These are phyloP conservation scores for Serpula lacrymans DNA, from an alignment of 768 basidiomycete species.

Conservation along the genomic window DNA sequence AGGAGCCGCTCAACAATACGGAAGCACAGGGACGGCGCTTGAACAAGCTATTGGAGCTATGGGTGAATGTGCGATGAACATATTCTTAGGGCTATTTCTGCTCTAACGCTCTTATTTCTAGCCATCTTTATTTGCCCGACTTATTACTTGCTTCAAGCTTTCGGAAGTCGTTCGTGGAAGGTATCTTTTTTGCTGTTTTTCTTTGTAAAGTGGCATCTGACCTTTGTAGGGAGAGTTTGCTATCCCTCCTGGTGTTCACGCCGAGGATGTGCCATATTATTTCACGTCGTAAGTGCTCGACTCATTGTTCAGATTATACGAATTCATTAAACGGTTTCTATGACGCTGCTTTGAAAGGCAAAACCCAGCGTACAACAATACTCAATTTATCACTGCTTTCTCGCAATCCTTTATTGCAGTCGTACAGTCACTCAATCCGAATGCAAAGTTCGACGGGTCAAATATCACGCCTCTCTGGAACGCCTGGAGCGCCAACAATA, in stretches of 20 bases:
- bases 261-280: conserved; percentile 38
- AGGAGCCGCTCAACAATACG: conserved; percentile 26
- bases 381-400: conserved; percentile 21
- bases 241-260: conserved; percentile 40
- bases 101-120: conserved; percentile 6
- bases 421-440: conserved; percentile 15
- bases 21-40: conserved; percentile 25
- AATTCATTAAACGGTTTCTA: conserved; percentile 3
- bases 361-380: conserved; percentile 14
- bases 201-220: not conserved
- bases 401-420: conserved; percentile 19
- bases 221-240: conserved; percentile 30
- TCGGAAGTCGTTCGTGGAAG: conserved; percentile 26
- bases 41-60: conserved; percentile 33
- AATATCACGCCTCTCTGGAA: conserved; percentile 19
- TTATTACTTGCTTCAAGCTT: conserved; percentile 32
- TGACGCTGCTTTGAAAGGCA: no score
- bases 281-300: conserved; percentile 37
- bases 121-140: conserved; percentile 47
- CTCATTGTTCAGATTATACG: not conserved
- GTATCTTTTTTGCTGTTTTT: conserved; percentile 10
- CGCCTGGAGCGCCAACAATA: conserved; percentile 7
- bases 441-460: conserved; percentile 9
- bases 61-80: conserved; percentile 42
- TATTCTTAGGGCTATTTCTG: no score